These are phyloP conservation scores for Vaccinium macrocarpon DNA, from an alignment of 148 eudicot genomes.

Conservation along the genomic window DNA sequence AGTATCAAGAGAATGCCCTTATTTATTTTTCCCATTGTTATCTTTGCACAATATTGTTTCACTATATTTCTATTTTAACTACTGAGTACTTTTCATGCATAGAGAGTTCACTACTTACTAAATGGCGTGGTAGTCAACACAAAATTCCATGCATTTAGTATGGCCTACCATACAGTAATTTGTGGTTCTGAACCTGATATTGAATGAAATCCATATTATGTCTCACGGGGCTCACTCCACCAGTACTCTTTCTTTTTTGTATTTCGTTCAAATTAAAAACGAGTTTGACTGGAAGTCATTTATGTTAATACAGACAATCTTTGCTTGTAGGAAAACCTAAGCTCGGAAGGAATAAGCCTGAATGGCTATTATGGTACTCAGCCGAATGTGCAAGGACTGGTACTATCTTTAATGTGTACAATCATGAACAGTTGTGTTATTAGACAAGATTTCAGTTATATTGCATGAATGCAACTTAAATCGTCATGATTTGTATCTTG, in stretches of 20 bases:
- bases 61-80: background rate
- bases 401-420: constrained; percentile 21
- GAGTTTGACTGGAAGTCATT: background rate
- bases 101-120: background rate
- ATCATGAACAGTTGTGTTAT: background rate
- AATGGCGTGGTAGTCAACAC: background rate
- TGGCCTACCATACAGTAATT: background rate
- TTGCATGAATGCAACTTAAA: background rate
- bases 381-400: constrained; percentile 80
- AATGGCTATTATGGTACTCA: constrained; percentile 70
- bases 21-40: background rate
- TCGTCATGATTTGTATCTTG: constrained; percentile 3
- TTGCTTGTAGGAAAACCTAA: constrained; percentile 46
- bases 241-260: background rate
- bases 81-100: background rate
- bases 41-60: background rate
- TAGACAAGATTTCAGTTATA: constrained; percentile 1
- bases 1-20: background rate
- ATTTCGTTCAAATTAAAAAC: background rate
- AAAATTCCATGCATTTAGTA: background rate
- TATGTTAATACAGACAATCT: background rate
- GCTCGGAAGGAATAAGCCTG: constrained; percentile 56
- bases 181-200: background rate
- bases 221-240: background rate
- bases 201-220: background rate